Conservation (phyloP, 352 stramenopile species). For the Pythium aquatile region DNA sequence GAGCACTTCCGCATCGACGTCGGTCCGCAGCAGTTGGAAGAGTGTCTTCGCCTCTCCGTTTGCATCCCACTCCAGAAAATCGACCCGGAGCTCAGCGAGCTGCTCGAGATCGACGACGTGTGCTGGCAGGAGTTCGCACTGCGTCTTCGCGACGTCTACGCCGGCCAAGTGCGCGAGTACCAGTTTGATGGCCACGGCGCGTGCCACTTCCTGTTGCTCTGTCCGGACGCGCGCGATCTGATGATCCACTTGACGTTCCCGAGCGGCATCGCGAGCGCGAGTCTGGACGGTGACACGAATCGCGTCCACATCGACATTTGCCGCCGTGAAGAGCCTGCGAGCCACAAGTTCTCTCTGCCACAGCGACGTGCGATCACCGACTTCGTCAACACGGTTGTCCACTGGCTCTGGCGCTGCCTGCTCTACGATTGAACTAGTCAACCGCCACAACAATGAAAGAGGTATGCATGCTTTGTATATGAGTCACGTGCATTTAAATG, state of each 20-base stretch:
- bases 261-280: conserved; percentile 25
- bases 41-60: conserved; percentile 78
- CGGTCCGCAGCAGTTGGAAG: conserved; percentile 77
- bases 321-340: conserved; percentile 73
- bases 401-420: conserved; percentile 86
- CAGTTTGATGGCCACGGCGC: conserved; percentile 75
- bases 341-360: conserved; percentile 75
- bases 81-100: conserved; percentile 68
- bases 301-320: conserved; percentile 77
- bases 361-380: conserved; percentile 82
- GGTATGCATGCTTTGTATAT: neutral
- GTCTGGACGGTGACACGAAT: conserved; percentile 20
- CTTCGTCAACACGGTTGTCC: conserved; percentile 87
- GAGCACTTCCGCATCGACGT: conserved; percentile 75
- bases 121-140: conserved; percentile 79
- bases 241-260: conserved; percentile 86
- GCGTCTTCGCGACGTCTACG: conserved; percentile 74
- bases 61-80: conserved; percentile 76
- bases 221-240: conserved; percentile 77
- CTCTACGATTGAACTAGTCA: conserved; percentile 69
- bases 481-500: neutral
- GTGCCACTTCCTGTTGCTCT: conserved; percentile 79
- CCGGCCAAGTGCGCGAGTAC: conserved; percentile 81
- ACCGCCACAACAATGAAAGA: neutral
- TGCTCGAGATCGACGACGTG: conserved; percentile 64